Percentiles rank a stretch among this genome's conserved stretches.
These are phyloP conservation scores for Panicum hallii DNA, from an alignment of 202 grass and related monocot genomes.

Conservation along the genomic window DNA sequence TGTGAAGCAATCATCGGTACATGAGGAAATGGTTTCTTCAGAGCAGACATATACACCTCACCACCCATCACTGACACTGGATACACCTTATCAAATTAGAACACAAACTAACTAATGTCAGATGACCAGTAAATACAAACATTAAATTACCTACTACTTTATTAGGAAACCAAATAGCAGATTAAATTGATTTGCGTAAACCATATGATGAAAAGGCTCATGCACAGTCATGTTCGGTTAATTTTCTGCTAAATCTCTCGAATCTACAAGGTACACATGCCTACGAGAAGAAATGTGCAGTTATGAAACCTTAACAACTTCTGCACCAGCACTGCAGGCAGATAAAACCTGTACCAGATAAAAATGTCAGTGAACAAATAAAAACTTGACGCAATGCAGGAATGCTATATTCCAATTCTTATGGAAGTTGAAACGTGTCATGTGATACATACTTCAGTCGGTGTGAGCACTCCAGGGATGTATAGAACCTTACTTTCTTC, in stretches of 20 bases:
- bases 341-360: conserved; percentile 64
- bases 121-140: neutral
- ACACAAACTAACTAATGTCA: conserved; percentile 13
- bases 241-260: conserved; percentile 15
- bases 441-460: conserved; percentile 76
- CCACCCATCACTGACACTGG: conserved; percentile 84
- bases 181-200: neutral
- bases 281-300: conserved; percentile 26
- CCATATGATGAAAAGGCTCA: neutral
- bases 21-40: conserved; percentile 88
- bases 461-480: conserved; percentile 91
- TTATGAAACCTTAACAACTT: conserved; percentile 73
- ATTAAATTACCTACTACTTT: conserved; percentile 5
- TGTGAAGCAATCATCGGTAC: conserved; percentile 92
- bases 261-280: conserved; percentile 2
- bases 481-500: conserved; percentile 69
- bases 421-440: conserved; percentile 29
- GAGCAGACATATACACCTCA: conserved; percentile 73
- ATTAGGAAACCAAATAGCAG: neutral
- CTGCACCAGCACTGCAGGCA: conserved; percentile 72
- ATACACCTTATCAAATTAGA: conserved; percentile 67
- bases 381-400: neutral
- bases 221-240: neutral
- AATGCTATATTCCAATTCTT: conserved; percentile 1
- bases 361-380: conserved; percentile 17